Conservation (phyloP, 2,329 filamentous ascomycete genomes). For the Penicillium decumbens region DNA sequence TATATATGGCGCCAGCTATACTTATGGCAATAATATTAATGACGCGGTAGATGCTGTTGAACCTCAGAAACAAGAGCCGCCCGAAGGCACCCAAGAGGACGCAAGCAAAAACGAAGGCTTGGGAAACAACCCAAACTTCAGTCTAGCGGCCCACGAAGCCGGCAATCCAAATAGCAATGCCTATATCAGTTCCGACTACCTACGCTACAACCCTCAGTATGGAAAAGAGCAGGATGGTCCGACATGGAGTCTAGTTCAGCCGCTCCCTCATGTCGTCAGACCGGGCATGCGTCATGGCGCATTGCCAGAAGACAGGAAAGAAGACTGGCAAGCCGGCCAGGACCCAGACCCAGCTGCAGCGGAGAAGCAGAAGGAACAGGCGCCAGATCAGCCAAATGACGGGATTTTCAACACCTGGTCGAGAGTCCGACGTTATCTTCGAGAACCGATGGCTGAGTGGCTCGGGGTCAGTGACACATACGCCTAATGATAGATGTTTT, state of each 20-base stretch:
- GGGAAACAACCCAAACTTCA: background rate
- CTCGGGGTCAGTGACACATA: conserved; percentile 17
- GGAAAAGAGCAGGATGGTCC: conserved; percentile 33
- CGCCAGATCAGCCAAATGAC: background rate
- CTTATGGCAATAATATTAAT: background rate
- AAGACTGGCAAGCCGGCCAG: conserved; percentile 4
- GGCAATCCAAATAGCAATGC: background rate
- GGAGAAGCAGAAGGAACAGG: conserved; percentile 1
- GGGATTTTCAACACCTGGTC: conserved; percentile 29
- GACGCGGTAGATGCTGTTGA: background rate
- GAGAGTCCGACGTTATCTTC: conserved; percentile 22
- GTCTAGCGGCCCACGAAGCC: background rate
- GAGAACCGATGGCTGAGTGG: conserved; percentile 31
- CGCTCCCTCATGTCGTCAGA: conserved; percentile 49
- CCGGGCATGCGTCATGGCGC: conserved; percentile 41
- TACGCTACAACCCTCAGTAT: background rate
- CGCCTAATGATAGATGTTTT: background rate
- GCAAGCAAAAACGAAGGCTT: background rate
- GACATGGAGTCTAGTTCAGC: conserved; percentile 49
- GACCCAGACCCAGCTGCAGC: background rate
- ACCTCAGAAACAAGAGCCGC: background rate
- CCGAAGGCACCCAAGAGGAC: background rate
- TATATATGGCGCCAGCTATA: background rate
- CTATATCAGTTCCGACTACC: background rate
- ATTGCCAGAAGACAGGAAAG: conserved; percentile 13